phyloP scores from a whole-genome alignment of 2,329 filamentous ascomycete genomes.

The Exophiala xenobiotica region DNA sequence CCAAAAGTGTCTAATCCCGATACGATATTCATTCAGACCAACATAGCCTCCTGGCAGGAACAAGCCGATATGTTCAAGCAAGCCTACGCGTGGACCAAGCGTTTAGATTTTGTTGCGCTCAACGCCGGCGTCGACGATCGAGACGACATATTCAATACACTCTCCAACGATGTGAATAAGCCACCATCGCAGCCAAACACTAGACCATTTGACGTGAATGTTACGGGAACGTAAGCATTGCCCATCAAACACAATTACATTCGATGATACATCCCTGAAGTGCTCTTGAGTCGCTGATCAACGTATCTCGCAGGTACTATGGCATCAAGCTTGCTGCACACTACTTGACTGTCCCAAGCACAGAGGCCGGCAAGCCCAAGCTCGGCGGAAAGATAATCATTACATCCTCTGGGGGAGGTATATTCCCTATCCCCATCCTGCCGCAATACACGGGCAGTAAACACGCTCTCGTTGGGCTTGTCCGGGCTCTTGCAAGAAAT shows the following conservation, averaged over 20 bases:
- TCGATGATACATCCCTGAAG: no score
- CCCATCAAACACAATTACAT: neutral
- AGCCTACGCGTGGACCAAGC: constrained; percentile 12
- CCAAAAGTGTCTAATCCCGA: constrained; percentile 1
- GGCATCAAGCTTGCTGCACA: constrained; percentile 53
- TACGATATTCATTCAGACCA: constrained; percentile 7
- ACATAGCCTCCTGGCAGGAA: constrained; percentile 15
- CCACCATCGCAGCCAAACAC: constrained; percentile 13
- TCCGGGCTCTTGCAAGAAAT: constrained; percentile 5
- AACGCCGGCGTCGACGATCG: constrained; percentile 17
- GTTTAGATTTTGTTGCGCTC: constrained; percentile 15
- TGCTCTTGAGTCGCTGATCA: neutral
- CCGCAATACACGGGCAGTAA: constrained; percentile 52
- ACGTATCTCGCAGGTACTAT: constrained; percentile 35
- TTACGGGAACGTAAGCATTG: constrained; percentile 7
- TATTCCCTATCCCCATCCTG: constrained; percentile 38
- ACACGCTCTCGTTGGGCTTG: constrained; percentile 53
- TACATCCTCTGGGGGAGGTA: constrained; percentile 45
- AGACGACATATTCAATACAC: constrained; percentile 16
- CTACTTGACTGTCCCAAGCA: constrained; percentile 43
- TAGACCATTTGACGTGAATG: constrained; percentile 6
- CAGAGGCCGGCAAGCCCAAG: constrained; percentile 42
- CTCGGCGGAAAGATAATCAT: constrained; percentile 47
- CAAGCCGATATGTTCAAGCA: constrained; percentile 14
- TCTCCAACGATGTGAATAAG: constrained; percentile 10